Conservation (phyloP, 106 monocot genomes). For the Triglochin maritima region DNA sequence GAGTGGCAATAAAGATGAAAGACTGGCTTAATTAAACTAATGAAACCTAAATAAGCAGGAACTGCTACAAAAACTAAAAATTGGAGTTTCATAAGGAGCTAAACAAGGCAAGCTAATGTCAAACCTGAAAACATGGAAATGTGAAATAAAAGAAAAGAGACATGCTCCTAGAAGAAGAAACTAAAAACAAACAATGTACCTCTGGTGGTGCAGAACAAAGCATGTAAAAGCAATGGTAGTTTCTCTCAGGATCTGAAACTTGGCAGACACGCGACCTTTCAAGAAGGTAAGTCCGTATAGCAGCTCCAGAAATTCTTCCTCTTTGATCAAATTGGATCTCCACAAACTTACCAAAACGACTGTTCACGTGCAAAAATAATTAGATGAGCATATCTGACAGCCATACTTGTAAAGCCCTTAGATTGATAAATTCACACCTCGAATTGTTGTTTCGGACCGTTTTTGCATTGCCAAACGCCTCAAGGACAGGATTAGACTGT, state of each 20-base stretch:
- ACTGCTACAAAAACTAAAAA: too few species aligned
- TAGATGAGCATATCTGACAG: background rate
- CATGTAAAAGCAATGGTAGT: conserved; percentile 7
- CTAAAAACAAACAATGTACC: background rate
- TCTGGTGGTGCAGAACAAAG: conserved; percentile 4
- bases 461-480: conserved; percentile 8
- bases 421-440: background rate
- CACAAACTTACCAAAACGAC: conserved; percentile 7
- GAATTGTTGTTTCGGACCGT: conserved; percentile 6
- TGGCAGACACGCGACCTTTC: conserved; percentile 6
- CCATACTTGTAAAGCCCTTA: background rate
- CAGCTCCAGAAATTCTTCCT: conserved; percentile 8
- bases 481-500: conserved; percentile 11
- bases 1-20: too few species aligned
- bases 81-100: too few species aligned
- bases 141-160: background rate
- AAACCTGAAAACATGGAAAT: background rate
- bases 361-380: background rate
- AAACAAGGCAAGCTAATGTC: too few species aligned
- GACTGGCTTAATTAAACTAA: background rate
- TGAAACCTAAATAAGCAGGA: background rate
- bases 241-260: conserved; percentile 2
- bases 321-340: conserved; percentile 6
- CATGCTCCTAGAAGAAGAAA: background rate
- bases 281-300: conserved; percentile 4